phyloP scores from a whole-genome alignment of 2,329 filamentous ascomycete genomes.

The Ophiostoma populinum region DNA sequence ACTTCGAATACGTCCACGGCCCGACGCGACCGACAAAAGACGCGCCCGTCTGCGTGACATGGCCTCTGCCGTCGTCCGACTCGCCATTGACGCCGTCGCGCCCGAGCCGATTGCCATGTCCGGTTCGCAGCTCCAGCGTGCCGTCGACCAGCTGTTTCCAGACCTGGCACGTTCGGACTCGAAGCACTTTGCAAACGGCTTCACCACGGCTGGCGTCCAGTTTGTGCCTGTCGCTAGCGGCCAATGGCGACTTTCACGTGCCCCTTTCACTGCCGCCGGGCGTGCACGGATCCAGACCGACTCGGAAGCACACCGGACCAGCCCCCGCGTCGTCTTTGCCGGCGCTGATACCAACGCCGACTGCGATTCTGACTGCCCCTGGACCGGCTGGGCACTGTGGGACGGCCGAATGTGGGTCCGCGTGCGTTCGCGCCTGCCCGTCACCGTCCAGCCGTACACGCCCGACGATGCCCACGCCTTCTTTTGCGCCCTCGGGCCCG shows the following conservation, averaged over 20 bases:
- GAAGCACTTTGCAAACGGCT: slow-evolving; percentile 15
- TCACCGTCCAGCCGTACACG: slow-evolving; percentile 26
- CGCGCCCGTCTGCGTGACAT: slow-evolving; percentile 23
- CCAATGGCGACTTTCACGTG: slow-evolving; percentile 8
- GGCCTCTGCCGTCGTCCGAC: slow-evolving; percentile 29
- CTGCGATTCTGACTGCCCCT: slow-evolving; percentile 14
- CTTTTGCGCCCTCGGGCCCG: too few species aligned
- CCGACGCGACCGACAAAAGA: slow-evolving; percentile 12
- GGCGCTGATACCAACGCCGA: too few species aligned
- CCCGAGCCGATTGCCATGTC: slow-evolving; percentile 28
- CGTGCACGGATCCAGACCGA: not conserved
- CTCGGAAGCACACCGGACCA: not conserved
- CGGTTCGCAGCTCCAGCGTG: slow-evolving; percentile 25
- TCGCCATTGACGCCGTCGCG: slow-evolving; percentile 31
- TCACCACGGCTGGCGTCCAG: slow-evolving; percentile 29
- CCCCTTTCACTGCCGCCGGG: slow-evolving; percentile 4
- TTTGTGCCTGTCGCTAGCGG: slow-evolving; percentile 29
- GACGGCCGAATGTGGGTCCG: slow-evolving; percentile 48
- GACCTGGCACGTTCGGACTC: slow-evolving; percentile 17
- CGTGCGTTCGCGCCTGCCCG: slow-evolving; percentile 25
- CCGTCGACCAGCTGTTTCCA: slow-evolving; percentile 32
- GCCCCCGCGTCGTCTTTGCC: too few species aligned
- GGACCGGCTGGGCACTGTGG: slow-evolving; percentile 25
- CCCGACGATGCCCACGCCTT: not conserved
- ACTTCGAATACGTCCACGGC: slow-evolving; percentile 11